phyloP scores from a whole-genome alignment of 2,329 filamentous ascomycete genomes.

The Botryotinia globosa region DNA sequence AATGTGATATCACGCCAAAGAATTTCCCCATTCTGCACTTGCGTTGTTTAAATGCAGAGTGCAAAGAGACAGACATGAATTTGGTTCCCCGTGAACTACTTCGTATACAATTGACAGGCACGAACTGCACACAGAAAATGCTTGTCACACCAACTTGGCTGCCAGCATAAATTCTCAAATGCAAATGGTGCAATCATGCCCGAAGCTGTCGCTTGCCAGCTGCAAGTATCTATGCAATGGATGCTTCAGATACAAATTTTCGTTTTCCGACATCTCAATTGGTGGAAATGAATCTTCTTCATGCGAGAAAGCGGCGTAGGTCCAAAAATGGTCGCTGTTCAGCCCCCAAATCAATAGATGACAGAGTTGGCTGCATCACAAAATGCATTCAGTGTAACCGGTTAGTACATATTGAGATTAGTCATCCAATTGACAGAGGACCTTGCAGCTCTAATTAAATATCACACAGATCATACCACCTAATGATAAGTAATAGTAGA shows the following conservation, averaged over 20 bases:
- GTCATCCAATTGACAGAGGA: background rate
- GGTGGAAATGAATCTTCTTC: background rate
- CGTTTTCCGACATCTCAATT: background rate
- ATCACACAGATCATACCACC: background rate
- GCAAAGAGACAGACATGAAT: background rate
- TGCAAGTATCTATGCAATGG: constrained; percentile 4
- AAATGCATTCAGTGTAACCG: background rate
- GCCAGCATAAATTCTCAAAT: background rate
- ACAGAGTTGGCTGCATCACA: background rate
- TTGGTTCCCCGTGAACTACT: background rate
- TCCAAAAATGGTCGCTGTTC: background rate
- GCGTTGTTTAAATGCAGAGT: background rate
- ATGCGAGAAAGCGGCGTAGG: constrained; percentile 5
- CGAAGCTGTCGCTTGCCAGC: constrained; percentile 6
- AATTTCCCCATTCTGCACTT: background rate
- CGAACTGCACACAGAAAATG: background rate
- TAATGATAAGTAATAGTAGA: no score
- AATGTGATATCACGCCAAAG: background rate
- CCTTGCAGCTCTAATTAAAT: background rate
- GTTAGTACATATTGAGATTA: background rate
- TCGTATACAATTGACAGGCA: background rate
- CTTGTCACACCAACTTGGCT: constrained; percentile 1
- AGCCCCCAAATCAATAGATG: background rate
- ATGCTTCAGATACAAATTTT: constrained; percentile 1
- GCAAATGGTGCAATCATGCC: background rate